Evolutionary conservation across 2,329 filamentous ascomycete genomes (phyloP), one percentile per base, ranked within the genome.

Genomic region (Aspergillus sojae): DNA sequence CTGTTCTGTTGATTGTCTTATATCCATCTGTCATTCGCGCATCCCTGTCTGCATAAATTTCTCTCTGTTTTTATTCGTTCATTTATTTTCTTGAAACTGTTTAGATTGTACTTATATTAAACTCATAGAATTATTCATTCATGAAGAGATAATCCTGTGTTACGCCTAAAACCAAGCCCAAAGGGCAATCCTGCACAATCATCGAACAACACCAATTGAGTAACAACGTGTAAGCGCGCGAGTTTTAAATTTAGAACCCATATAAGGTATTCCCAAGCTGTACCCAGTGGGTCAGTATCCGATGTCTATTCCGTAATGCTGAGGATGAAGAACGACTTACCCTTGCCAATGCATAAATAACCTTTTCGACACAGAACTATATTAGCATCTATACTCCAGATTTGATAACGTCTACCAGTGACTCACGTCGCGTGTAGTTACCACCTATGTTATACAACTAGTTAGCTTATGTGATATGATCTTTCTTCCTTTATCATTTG

Each of bases 401-500:
- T 4, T 16, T 26, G 34, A 7, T 39, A 12, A 5, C 26, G 23
- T 12, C 26, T 1, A 7, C 19, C 10, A 23, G 16, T 4, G 43
- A 65, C 68, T 67, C 58, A 70, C 68, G 45, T 70, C 67, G 11
- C 53, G 23, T 0, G 66, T 64, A 1, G 59, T 68, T 0, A 70
- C 59, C 0, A 67, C 45, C 68, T 69, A 58, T 4, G 10, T 41
- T 14, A 30, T 10, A 19, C 10, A 32, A 7, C 43, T 16, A 3
- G 28, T 62, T 57, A 62, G 36, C 39, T 10, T 39, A n/a, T 23
- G 14, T 7, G 3, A 39, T 16, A 14, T 14, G 10, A 23, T 7
- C 6, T 7, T 41, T 9, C 19, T 19, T 2, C 39, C 39, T n/a
- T 36, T 41, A 19, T 41, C 52, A n/a, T 30, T 0, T n/a, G 3